Conservation (phyloP, 176 grass and related monocot species). For the Leersia perrieri region DNA sequence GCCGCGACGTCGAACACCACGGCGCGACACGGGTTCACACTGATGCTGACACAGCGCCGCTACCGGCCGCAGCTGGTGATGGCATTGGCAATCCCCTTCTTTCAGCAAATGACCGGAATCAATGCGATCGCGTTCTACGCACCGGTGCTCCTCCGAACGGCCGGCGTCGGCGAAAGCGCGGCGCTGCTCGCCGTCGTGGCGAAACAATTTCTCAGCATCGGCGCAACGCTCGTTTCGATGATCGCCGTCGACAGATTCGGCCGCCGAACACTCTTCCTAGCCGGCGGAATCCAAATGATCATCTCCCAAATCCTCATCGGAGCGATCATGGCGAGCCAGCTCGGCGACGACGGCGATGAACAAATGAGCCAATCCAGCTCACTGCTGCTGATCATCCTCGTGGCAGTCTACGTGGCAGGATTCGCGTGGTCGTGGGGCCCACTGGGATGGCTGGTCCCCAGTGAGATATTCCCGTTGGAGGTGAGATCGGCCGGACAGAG, state of each 20-base stretch:
- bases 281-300: constrained; percentile 36
- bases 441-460: constrained; percentile 39
- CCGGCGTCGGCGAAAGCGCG: constrained; percentile 42
- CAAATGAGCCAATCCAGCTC: constrained; percentile 10
- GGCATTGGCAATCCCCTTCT: constrained; percentile 29
- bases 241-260: constrained; percentile 35
- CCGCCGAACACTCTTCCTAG: constrained; percentile 37
- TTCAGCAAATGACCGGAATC: constrained; percentile 50
- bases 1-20: neutral
- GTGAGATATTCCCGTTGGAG: constrained; percentile 42
- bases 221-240: constrained; percentile 11
- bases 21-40: neutral
- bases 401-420: constrained; percentile 35
- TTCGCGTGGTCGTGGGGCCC: constrained; percentile 49
- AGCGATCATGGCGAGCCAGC: constrained; percentile 15
- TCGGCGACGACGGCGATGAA: constrained; percentile 30
- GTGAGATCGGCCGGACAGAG: constrained; percentile 31
- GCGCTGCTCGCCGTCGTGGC: constrained; percentile 33
- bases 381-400: constrained; percentile 23
- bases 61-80: constrained; percentile 36
- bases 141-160: constrained; percentile 40
- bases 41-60: neutral
- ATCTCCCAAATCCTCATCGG: constrained; percentile 30
- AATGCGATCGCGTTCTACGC: constrained; percentile 55
- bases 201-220: neutral